Base-by-base conservation (phyloP, 2,329 filamentous ascomycete species). In the Hirsutella thompsonii region DNA sequence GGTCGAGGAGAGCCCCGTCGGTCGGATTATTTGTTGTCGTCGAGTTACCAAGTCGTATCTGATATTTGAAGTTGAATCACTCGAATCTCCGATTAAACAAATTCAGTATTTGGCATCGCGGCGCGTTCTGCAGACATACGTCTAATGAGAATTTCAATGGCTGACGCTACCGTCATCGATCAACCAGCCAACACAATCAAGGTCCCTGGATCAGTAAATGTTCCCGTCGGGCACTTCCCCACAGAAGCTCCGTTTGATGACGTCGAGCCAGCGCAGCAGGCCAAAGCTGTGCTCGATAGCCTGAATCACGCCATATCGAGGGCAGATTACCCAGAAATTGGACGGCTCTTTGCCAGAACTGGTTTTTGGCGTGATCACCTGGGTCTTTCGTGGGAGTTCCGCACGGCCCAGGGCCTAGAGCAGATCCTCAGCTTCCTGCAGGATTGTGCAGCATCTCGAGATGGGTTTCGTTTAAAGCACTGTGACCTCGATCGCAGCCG, bases 331-430 rank as follows among this genome's bases (percentile, higher is more conserved):
- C 30, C 46, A 2, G 49, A 51, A 2, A 34, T 68, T 0, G 50
- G 62, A 0, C 41, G 48, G 1, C 55, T 74, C 4, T 68, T 76
- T 36, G 49, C 61, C 3, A 47, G 58, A 1, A 58, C 68, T 18
- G 67, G 70, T 42, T 76, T 67, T 55, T 79, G 74, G 75, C 66
- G 74, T 8, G 75, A 79, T 48, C 71, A 76, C 35, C 58, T 79
- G 0, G 68, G 66, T 18, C 52, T 79, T 1, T 66, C 71, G 0
- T 79, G 73, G 74, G 66, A 70, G 33, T 68, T 74, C 36, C 69
- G 64, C 42, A 75, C 70, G 2, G 51, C 72, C 1, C 61, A 70
- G n/a, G 64, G 66, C 0, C 55, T 61, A 0, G 47, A 52, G 0
- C 55, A 58, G 20, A 65, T 76, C 30, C 47, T 46, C 1, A 45